Base-by-base conservation (phyloP, 805 yeast species). In the Jamesozyma lodderae region DNA sequence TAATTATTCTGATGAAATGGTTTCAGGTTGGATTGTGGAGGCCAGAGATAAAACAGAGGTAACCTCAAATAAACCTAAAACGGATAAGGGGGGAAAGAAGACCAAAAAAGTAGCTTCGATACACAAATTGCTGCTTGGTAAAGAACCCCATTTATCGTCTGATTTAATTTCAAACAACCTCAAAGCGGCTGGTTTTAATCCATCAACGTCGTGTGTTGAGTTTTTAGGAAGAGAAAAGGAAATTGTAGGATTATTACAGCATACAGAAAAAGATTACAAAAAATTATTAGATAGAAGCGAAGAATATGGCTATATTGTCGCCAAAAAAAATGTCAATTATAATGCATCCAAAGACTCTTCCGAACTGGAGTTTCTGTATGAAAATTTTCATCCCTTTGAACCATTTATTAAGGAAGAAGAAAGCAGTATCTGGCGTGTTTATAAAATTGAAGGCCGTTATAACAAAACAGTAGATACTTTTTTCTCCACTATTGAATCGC, bases 401-500 rank as follows among this genome's bases (percentile, higher is more conserved):
- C 86, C 87, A 2, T 51, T 53, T 38, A 60, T 70, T 36, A 66
- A 57, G 9, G 58, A 61, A 8, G 47, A 47, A 2, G 67, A 62
- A 7, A 45, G 48, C 1, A 43, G 49, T 7, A 49, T 42, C 1
- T 57, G 52, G 35, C 62, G 64, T 17, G 52, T 77, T 16, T 65
- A 71, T 2, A 65, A 63, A 15, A 60, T 76, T 11, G 59, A 64
- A 6, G 87, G 92, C 0, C 42, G 42, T 2, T 90, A 86, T 57
- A 88, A 86, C 53, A 72, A 73, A 41, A 80, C 96, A 0, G 69
- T 90, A 16, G 98, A 90, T 59, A 67, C 65, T 29, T 90, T 83
- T 53, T 90, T 83, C 55, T 85, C 96, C 0, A 78, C 90, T 0
- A 66, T 88, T 13, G 95, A 90, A 53, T 77, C 94, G 4, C 76